Evolutionary conservation across 148 eudicot genomes (phyloP), one percentile per base, ranked within the genome.

Genomic region (Tetragonia tetragonoides): DNA sequence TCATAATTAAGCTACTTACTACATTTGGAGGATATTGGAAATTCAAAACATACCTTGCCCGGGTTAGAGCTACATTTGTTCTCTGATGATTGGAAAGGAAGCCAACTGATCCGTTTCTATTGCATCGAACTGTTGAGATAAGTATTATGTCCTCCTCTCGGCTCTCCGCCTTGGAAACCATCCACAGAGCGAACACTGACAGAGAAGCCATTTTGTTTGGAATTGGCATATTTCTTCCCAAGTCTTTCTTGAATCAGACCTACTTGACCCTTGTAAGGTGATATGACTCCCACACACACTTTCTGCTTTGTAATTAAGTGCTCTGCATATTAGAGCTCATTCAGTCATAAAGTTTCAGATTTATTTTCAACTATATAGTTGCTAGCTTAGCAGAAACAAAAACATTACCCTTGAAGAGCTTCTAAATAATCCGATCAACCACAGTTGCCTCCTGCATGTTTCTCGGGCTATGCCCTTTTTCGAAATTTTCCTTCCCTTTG

Each of bases 151-250:
- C 96, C 64, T 87, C 89, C 65, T 90, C 96, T 10, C 90, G 92
- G 2, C 65, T 90, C 96, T 10, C 90, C 93, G 2, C 98, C 96
- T 83, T 93, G 98, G 76, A 93, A 93, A 0, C 92, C 96, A 82
- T 93, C 98, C 37, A 93, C 92, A 5, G 96, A 85, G 0, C 98
- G 87, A n/a, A 91, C 86, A 16, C 59, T 89, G n/a, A 93, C 89
- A 28, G 86, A 81, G 79, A 93, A 93, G 3, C 78, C 78, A 12
- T 70, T 83, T 15, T 84, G 74, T n/a, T 79, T 72, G 21, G 80
- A 59, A 1, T 34, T 41, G 7, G 15, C 79, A 75, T 85, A 85
- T 40, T 74, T 85, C 34, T 74, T 77, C 2, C 79, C 85, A 24
- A 82, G 74, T 23, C 70, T 75, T 49, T 77, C 81, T 42, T 82